These are phyloP conservation scores for sorghum (Sorghum bicolor) DNA, from an alignment of 176 grass and related monocot species.

Conservation along the genomic window DNA sequence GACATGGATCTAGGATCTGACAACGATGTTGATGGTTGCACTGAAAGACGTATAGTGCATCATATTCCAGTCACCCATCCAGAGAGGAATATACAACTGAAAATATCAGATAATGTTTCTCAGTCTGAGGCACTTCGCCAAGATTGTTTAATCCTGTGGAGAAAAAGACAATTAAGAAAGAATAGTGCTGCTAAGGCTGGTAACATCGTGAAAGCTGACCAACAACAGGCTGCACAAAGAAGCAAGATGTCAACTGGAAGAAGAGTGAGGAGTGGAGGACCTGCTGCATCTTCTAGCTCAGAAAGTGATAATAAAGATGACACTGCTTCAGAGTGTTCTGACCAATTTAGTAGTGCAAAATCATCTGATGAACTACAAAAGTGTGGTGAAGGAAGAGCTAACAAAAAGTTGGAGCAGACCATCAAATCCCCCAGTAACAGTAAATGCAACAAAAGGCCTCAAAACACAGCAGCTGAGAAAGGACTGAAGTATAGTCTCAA, in stretches of 20 bases:
- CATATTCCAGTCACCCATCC: background rate
- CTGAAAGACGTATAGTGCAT: background rate
- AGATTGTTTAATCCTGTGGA: constrained; percentile 35
- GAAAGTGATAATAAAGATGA: constrained; percentile 26
- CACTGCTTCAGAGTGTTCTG: background rate
- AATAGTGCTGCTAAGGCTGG: constrained; percentile 18
- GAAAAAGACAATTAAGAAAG: constrained; percentile 22
- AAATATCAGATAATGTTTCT: constrained; percentile 18
- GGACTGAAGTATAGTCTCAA: constrained; percentile 6
- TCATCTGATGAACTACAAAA: background rate
- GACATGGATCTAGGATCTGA: constrained; percentile 23
- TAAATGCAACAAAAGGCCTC: constrained; percentile 1
- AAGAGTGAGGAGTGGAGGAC: background rate
- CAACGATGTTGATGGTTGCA: constrained; percentile 12
- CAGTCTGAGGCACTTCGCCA: constrained; percentile 16
- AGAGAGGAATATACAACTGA: background rate
- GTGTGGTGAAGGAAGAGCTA: constrained; percentile 9
- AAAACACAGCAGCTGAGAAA: background rate
- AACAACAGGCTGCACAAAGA: background rate
- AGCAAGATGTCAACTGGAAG: background rate
- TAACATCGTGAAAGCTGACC: background rate
- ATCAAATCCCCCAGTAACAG: constrained; percentile 1
- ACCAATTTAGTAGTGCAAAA: background rate
- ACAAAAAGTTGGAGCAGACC: background rate
- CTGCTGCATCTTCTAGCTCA: constrained; percentile 11